Conservation (phyloP, 73 alveolate genomes). For the Stentor roeselii region DNA sequence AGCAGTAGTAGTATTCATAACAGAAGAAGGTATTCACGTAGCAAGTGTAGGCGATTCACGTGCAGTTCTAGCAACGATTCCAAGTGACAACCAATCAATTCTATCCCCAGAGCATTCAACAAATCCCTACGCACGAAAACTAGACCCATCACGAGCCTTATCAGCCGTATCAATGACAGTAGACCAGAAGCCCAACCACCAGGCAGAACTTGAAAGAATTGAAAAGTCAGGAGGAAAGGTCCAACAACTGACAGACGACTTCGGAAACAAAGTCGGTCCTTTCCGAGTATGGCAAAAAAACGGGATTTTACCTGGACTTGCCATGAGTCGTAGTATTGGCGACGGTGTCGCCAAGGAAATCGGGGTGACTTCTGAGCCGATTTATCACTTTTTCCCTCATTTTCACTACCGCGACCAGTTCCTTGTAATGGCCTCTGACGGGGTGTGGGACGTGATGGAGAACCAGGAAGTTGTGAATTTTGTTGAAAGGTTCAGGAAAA, state of each 20-base stretch:
- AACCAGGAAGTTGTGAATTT: not conserved
- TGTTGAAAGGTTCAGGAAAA: not conserved
- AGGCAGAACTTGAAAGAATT: slow-evolving; percentile 52
- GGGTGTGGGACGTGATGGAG: not conserved
- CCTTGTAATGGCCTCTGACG: not conserved
- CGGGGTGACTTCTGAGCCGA: not conserved
- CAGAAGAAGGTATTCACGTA: not conserved
- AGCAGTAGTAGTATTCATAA: too few species aligned
- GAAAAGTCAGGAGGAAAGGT: slow-evolving; percentile 45
- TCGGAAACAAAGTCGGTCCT: slow-evolving; percentile 40
- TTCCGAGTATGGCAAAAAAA: slow-evolving; percentile 53
- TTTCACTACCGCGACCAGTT: not conserved
- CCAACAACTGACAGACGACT: slow-evolving; percentile 37
- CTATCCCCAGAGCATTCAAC: too few species aligned
- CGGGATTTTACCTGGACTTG: slow-evolving; percentile 48
- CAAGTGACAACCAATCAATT: not conserved
- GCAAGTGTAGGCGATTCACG: slow-evolving; percentile 13
- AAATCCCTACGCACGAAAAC: not conserved
- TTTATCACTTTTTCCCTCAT: not conserved
- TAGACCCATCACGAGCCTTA: not conserved
- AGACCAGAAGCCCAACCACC: slow-evolving; percentile 36
- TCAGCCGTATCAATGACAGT: slow-evolving; percentile 21
- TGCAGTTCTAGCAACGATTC: not conserved
- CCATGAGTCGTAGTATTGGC: slow-evolving; percentile 44
- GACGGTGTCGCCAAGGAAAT: not conserved